These are phyloP conservation scores for Firmiana major DNA, from an alignment of 345 rosid genomes.

Conservation along the genomic window DNA sequence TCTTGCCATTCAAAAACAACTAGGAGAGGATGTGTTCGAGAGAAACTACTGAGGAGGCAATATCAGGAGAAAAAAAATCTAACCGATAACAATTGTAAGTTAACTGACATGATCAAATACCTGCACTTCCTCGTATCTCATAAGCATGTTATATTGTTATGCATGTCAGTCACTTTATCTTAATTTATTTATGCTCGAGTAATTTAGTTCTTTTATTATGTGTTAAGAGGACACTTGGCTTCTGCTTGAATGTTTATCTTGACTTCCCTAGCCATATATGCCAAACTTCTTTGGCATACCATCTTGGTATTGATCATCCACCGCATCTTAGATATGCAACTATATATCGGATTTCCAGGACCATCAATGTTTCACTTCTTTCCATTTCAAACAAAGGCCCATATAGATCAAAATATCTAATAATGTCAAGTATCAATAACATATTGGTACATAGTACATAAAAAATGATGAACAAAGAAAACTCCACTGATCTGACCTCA, in stretches of 20 bases:
- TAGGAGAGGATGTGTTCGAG: background rate
- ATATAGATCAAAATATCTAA: background rate
- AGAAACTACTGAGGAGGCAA: background rate
- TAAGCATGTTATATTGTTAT: background rate
- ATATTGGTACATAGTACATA: background rate
- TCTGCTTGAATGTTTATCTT: too few relatives aligned
- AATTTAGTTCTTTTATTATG: background rate
- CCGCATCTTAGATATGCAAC: background rate
- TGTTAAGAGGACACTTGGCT: background rate
- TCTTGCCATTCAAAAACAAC: background rate
- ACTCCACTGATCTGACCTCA: background rate
- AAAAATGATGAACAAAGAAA: background rate
- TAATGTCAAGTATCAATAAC: background rate
- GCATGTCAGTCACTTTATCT: background rate
- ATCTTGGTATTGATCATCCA: background rate
- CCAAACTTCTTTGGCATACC: background rate
- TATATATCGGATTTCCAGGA: background rate
- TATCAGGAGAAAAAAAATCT: background rate
- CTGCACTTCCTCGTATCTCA: background rate
- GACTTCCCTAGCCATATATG: background rate
- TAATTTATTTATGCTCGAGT: background rate
- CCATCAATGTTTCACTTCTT: background rate
- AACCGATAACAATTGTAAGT: background rate
- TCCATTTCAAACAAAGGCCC: background rate
- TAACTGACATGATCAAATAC: background rate